Conservation (phyloP, 106 monocot species). For the Acorus gramineus region DNA sequence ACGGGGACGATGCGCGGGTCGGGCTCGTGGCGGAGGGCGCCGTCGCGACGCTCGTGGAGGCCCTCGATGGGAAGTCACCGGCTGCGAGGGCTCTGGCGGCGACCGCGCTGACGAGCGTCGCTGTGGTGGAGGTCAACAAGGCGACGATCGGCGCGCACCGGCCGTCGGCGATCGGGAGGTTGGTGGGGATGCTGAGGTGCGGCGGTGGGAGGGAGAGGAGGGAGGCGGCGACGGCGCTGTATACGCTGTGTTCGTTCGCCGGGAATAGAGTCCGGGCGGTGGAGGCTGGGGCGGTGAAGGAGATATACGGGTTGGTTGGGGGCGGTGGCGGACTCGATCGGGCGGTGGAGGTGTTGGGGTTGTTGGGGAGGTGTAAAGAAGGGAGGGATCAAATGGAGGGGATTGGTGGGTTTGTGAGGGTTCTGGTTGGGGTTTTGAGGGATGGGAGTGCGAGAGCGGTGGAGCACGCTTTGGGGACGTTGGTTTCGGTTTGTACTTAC, state of each 20-base stretch:
- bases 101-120: conserved; percentile 43
- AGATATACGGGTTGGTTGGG: conserved; percentile 30
- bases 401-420: conserved; percentile 18
- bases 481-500: conserved; percentile 35
- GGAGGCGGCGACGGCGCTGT: conserved; percentile 43
- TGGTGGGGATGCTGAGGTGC: conserved; percentile 19
- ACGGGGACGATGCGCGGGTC: conserved; percentile 57
- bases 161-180: conserved; percentile 25
- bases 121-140: conserved; percentile 59
- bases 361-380: conserved; percentile 41
- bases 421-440: conserved; percentile 18
- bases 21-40: conserved; percentile 66
- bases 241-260: conserved; percentile 45
- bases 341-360: conserved; percentile 46
- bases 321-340: conserved; percentile 27
- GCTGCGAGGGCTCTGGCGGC: conserved; percentile 32
- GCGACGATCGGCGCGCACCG: conserved; percentile 42
- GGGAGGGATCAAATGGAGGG: conserved; percentile 40
- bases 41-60: conserved; percentile 22
- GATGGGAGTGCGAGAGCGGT: conserved; percentile 24
- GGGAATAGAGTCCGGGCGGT: conserved; percentile 39
- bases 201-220: conserved; percentile 25
- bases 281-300: conserved; percentile 27
- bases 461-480: conserved; percentile 27
- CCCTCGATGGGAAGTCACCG: conserved; percentile 11